Conservation (phyloP, 345 rosid genomes). For the Hirschfeldia incana region DNA sequence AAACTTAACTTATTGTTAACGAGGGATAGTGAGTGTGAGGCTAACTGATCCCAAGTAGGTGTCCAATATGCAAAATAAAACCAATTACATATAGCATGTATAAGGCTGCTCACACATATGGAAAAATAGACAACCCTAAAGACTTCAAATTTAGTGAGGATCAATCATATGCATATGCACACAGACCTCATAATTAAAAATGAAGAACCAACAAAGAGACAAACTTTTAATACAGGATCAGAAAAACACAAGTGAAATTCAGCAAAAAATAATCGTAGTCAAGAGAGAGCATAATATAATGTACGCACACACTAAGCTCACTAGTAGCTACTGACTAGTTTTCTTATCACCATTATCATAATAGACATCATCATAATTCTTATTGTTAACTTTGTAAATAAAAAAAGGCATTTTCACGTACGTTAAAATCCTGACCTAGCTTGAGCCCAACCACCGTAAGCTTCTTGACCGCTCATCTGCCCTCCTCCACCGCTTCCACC, state of each 20-base stretch:
- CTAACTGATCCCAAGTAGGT: conserved; percentile 16
- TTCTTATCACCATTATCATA: conserved; percentile 18
- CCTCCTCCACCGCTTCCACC: conserved; percentile 45
- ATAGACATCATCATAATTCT: conserved; percentile 30
- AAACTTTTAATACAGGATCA: conserved; percentile 11
- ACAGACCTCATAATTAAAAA: conserved; percentile 11
- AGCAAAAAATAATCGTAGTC: conserved; percentile 31
- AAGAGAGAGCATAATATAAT: conserved; percentile 31
- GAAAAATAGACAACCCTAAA: conserved; percentile 5
- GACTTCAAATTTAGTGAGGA: conserved; percentile 7
- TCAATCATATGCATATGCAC: conserved; percentile 18
- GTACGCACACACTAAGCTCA: conserved; percentile 31
- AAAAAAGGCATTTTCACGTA: conserved; percentile 11
- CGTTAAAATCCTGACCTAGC: conserved; percentile 49
- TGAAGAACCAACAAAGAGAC: conserved; percentile 4
- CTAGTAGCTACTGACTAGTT: conserved; percentile 27
- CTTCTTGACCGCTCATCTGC: conserved; percentile 51
- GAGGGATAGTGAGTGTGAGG: conserved; percentile 21
- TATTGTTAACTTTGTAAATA: conserved; percentile 24
- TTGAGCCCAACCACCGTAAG: conserved; percentile 57
- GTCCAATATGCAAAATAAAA: background rate
- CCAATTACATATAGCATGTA: background rate
- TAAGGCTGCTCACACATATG: background rate
- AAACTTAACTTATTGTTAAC: conserved; percentile 5
- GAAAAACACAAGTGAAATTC: conserved; percentile 19